Conservation (phyloP, 495 filamentous ascomycete genomes). For the Rostrohypoxylon terebratum region DNA sequence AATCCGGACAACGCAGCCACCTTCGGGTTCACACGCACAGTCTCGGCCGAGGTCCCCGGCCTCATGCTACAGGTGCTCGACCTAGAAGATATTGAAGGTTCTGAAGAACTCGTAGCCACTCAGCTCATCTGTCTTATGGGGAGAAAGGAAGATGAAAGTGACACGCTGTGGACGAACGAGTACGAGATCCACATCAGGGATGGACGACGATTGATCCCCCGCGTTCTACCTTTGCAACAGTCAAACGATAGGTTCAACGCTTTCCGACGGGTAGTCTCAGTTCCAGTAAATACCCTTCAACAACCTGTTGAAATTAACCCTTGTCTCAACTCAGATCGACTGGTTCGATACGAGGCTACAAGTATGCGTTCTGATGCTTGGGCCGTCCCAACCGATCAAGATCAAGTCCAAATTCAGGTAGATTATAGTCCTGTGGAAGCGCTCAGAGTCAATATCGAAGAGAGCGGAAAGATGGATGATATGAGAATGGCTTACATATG, state of each 20-base stretch:
- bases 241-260: slow-evolving; percentile 56
- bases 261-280: slow-evolving; percentile 51
- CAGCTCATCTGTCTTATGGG: slow-evolving; percentile 47
- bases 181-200: slow-evolving; percentile 53
- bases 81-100: slow-evolving; percentile 46
- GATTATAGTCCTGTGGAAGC: slow-evolving; percentile 54
- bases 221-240: slow-evolving; percentile 54
- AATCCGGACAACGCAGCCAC: slow-evolving; percentile 56
- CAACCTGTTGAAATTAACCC: slow-evolving; percentile 46
- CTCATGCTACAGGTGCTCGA: slow-evolving; percentile 57
- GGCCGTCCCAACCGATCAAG: neutral
- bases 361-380: neutral
- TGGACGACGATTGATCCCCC: slow-evolving; percentile 51
- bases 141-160: neutral
- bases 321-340: neutral
- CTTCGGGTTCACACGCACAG: slow-evolving; percentile 58
- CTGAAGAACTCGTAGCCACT: slow-evolving; percentile 37
- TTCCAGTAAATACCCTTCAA: slow-evolving; percentile 48
- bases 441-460: slow-evolving; percentile 35
- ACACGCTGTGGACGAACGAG: slow-evolving; percentile 50
- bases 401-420: slow-evolving; percentile 44
- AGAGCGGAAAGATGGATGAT: no score
- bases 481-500: slow-evolving; percentile 42
- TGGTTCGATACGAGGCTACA: slow-evolving; percentile 37
- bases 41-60: slow-evolving; percentile 55